Base-by-base conservation (phyloP, 148 eudicot species). In the Chenopodium album region DNA sequence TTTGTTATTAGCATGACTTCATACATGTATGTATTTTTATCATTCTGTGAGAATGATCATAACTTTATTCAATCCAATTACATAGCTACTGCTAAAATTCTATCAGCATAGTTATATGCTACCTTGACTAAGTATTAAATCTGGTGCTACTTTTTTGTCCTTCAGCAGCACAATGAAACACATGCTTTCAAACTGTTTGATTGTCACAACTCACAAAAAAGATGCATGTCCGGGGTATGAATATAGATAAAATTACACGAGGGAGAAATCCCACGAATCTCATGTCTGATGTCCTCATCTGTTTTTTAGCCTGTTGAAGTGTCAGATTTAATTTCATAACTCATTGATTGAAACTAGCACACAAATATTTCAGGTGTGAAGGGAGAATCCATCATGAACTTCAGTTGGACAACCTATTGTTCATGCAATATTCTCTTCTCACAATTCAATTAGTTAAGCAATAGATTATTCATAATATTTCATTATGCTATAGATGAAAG, bases 11-110 rank as follows among this genome's bases (percentile, higher is more conserved):
- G 66, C 63, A 66, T 79, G 74, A 50, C 78, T 34, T 71, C 74
- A 59, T 73, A 71, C 62, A 83, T 78, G 52, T 50, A 83, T 75
- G 52, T 52, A 63, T 79, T 73, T 16, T 82, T 75, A 66, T 82
- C 28, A 78, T 65, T 73, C 78, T 17, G 69, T 52, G 59, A 48
- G 68, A 83, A 73, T 48, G 56, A 70, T 82, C 71, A 60, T 72
- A 23, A 69, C 50, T 76, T 31, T 69, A 41, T 71, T 20, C 17
- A 37, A 32, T 52, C 37, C 70, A 46, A n/a, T 41, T 69, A 48
- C 41, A 20, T 52, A 1, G 17, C n/a, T 52, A 67, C 32, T 17
- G 12, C 52, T 26, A 41, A 37, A 37, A 41, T 41, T 41, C 44
- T 52, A 32, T 11, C 74, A 17, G 74, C 10, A 72, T 44, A 16